Base-by-base conservation (phyloP, 139 green algal genomes). In the Closterium sp. region DNA sequence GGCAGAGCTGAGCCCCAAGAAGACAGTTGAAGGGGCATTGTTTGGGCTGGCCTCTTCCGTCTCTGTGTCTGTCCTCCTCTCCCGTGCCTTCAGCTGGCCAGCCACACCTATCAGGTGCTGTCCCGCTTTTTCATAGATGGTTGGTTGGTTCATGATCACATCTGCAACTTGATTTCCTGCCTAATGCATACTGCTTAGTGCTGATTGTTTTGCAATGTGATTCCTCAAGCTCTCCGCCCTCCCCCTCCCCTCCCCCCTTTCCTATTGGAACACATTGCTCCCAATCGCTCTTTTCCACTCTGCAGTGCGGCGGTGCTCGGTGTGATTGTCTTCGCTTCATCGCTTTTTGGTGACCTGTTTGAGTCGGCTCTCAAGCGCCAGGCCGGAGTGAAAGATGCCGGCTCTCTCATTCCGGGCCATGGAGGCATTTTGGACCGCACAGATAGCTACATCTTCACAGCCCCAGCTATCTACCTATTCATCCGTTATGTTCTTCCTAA, bases 321-420 rank as follows among this genome's bases (percentile, higher is more conserved):
- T 11, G 28, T 91, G 21, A 28, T 95, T 28, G 30, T 92, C 38
- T 95, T 95, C 31, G 70, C 91, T 28, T 22, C 89, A 9, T 87
- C 85, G 85, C 92, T 99, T 29, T 99, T 99, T 94, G 98, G 98
- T 2, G 98, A 99, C 93, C 95, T 99, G 45, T 98, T 99, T n/a
- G 98, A 99, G 95, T 97, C 94, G 10, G 97, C 98, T 90, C 98
- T 99, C 95, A 99, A 99, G 96, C 96, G 98, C 4, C 97, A 99
- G 31, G 98, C 98, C 17, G 97, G 97, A 70, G 95, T 99, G 88
- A 99, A 99, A 88, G 95, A 96, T 89, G 93, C 87, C 2, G 97
- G 97, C 62, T 95, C 98, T 93, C 94, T 99, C 6, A 99, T 99
- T 91, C 98, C 98, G 6, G 98, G 98, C 5, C 98, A 99, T 94